phyloP scores from a whole-genome alignment of 306 rosid genomes.

The Myrica gale region DNA sequence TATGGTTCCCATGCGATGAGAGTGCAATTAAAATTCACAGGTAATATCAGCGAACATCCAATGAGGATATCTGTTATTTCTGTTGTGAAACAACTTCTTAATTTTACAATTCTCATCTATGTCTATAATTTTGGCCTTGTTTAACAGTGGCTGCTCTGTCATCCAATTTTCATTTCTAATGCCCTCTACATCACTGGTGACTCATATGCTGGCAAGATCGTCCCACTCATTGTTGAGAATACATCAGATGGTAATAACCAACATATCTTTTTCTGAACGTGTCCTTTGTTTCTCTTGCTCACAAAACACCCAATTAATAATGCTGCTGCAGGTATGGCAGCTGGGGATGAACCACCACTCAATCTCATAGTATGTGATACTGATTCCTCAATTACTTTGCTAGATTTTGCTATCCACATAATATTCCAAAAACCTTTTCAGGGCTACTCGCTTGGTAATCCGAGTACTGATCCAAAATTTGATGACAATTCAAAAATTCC shows the following conservation, averaged over 20 bases:
- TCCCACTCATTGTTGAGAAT: constrained; percentile 29
- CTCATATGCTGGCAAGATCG: constrained; percentile 31
- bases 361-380: constrained; percentile 24
- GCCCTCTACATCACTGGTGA: constrained; percentile 35
- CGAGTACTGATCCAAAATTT: constrained; percentile 7
- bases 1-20: not conserved
- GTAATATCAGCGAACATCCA: not conserved
- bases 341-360: constrained; percentile 12
- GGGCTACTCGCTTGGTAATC: constrained; percentile 38
- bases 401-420: not conserved
- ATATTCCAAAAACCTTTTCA: not conserved
- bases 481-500: constrained; percentile 20
- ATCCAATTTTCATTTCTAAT: constrained; percentile 29
- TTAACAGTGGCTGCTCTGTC: constrained; percentile 33
- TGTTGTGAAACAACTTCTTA: too few species aligned
- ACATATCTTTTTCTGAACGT: too few species aligned
- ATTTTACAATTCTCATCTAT: not conserved
- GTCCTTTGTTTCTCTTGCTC: not conserved
- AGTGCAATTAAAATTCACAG: not conserved
- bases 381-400: not conserved
- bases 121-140: not conserved
- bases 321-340: constrained; percentile 30
- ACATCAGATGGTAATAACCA: constrained; percentile 26
- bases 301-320: not conserved
- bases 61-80: too few species aligned